Base-by-base conservation (phyloP, 2,329 filamentous ascomycete species). In the Aspergillus sp. region DNA sequence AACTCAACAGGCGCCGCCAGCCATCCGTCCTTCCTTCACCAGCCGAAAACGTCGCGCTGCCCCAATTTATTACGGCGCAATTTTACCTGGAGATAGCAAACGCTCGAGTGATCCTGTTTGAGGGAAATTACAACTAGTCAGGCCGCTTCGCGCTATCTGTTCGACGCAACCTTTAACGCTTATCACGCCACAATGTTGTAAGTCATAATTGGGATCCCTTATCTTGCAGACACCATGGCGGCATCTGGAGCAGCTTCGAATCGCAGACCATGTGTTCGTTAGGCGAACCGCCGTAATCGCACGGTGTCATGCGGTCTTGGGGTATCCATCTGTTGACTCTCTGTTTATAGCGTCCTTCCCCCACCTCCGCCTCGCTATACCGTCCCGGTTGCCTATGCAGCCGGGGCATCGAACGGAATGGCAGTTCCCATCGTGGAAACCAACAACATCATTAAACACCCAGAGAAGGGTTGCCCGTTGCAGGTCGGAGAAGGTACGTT, bases 331-430 rank as follows among this genome's bases (percentile, higher is more conserved):
- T 50, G 25, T 53, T 63, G 57, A 50, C 50, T 47, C 37, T 17
- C 50, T 49, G 40, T 17, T 37, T 40, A 55, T 31, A 92, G 90
- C 77, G 91, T 96, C 66, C 84, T 96, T 59, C 86, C 85, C 67
- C 91, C 93, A 59, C 93, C 92, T 62, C 91, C 90, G 60, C 88
- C 90, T 59, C 87, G 92, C 74, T 97, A 96, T 80, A 89, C 90
- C 56, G 85, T 86, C 64, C 84, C 86, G 69, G 82, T 85, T 68
- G 86, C 88, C 63, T 90, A 90, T 74, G 90, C 90, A 79, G 87
- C 88, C 66, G 85, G 85, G 63, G 83, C 88, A 55, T 86, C 86
- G 64, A 84, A 87, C 69, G 87, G 87, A 61, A 83, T 88, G 72
- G 82, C 86, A 52, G 81, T 86, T 39, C 88, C 90, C 39, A 85